Evolutionary conservation across 2,329 filamentous ascomycete species (phyloP), one percentile per base, ranked within the genome.

Genomic region (Nothomitra cinnamomea): DNA sequence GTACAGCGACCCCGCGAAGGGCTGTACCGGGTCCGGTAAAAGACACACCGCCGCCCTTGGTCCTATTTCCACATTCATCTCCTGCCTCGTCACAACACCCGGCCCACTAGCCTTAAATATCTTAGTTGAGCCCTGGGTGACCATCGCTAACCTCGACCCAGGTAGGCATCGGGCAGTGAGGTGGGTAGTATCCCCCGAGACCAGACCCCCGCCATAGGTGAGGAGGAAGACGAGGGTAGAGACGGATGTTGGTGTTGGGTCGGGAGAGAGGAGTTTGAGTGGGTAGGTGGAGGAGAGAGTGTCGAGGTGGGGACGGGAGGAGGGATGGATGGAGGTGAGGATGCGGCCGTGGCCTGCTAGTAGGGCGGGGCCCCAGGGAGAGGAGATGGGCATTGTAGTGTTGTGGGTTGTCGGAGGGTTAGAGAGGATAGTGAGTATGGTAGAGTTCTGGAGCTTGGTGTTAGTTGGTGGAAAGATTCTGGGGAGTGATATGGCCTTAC

Each of bases 201-300:
- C 85, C 13, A 98, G 78, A 1, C 92, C 92, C 43, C 92, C 92
- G 51, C 92, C 92, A 64, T 96, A 98, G 0, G 89, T 95, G 50
- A 98, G 76, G 38, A 96, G 75, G 64, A 95, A 96, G 41, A 95
- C 81, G 32, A 92, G 78, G 7, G 88, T 76, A 54, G 85, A 85
- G 58, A 63, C 66, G 41, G 66, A 69, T 35, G 65, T 66, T 47
- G 61, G 60, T 36, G 58, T 58, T 36, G 61, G 54, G 51, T 64
- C 62, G 51, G 64, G 87, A 0, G 88, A 84, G 57, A 98, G 86
- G 55, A 98, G 77, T 67, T 98, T 98, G 48, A 98, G 75, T 1
- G 92, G 92, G 63, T 96, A 98, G 65, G 94, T 87, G 65, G 94
- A 96, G 36, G 82, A 82, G 59, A 95, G 78, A 32, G 75, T 78